These are phyloP conservation scores for Salix brachista DNA, from an alignment of 345 rosid genomes.

Conservation along the genomic window DNA sequence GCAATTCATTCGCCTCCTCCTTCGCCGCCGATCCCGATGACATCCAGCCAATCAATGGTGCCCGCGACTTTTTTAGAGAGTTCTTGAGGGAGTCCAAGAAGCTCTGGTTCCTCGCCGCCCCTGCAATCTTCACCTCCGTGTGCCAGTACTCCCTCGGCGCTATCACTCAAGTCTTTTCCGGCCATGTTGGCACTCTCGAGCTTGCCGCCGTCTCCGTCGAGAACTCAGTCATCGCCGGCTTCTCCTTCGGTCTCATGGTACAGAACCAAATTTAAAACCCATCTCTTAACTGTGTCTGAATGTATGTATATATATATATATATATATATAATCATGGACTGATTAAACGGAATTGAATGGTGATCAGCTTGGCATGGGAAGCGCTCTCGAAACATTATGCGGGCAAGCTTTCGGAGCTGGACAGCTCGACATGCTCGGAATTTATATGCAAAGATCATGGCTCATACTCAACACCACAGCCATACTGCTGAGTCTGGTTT, in stretches of 20 bases:
- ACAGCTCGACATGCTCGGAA: constrained; percentile 75
- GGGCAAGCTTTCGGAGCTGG: constrained; percentile 95
- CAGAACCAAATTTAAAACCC: background rate
- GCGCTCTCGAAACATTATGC: constrained; percentile 89
- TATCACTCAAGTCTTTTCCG: constrained; percentile 67
- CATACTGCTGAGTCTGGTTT: constrained; percentile 43
- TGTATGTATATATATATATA: too few species aligned
- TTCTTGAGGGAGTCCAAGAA: constrained; percentile 53
- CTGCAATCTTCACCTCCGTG: constrained; percentile 87
- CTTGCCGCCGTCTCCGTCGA: constrained; percentile 86
- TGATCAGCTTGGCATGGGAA: constrained; percentile 90
- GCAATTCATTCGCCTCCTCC: constrained; percentile 22
- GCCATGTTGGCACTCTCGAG: constrained; percentile 65
- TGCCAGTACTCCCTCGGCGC: constrained; percentile 94
- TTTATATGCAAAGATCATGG: constrained; percentile 94
- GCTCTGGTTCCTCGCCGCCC: constrained; percentile 87
- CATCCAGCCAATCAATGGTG: constrained; percentile 53
- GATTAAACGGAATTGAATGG: background rate
- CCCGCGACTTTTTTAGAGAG: constrained; percentile 47
- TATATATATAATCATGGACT: background rate
- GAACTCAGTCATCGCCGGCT: constrained; percentile 90
- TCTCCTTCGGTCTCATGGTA: constrained; percentile 86
- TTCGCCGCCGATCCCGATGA: constrained; percentile 47
- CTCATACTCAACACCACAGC: constrained; percentile 64
- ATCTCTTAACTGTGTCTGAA: too few species aligned